These are phyloP conservation scores for Dissophora globulifera DNA, from an alignment of 192 early-diverging fungal species.

Conservation along the genomic window DNA sequence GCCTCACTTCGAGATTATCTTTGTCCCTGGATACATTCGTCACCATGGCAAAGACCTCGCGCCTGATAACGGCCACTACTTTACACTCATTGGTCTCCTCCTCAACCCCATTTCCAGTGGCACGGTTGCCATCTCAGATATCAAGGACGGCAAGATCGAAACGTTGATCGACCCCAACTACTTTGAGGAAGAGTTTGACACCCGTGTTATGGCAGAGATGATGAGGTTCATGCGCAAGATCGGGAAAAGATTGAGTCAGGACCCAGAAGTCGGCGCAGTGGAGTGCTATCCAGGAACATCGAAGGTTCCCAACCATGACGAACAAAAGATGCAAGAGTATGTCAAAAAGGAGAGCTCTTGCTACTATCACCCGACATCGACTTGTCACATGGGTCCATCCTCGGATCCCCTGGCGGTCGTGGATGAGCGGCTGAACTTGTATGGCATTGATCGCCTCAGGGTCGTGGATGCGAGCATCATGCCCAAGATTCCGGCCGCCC, in stretches of 20 bases:
- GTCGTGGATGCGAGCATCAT: conserved; percentile 49
- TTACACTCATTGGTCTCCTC: conserved; percentile 20
- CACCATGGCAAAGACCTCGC: not conserved
- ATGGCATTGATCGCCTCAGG: conserved; percentile 40
- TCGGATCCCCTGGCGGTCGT: conserved; percentile 44
- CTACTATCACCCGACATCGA: conserved; percentile 41
- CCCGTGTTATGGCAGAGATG: conserved; percentile 29
- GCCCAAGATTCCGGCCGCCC: conserved; percentile 37
- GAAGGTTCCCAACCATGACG: conserved; percentile 32
- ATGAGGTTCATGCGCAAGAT: conserved; percentile 22
- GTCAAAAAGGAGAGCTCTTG: conserved; percentile 11
- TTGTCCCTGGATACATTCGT: conserved; percentile 9
- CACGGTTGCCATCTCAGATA: conserved; percentile 28
- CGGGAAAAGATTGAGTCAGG: conserved; percentile 16
- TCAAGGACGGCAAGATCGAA: conserved; percentile 30
- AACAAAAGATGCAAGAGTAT: conserved; percentile 27
- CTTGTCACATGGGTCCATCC: conserved; percentile 39
- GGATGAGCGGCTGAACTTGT: conserved; percentile 31
- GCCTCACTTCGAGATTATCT: conserved; percentile 39
- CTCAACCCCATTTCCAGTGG: conserved; percentile 37
- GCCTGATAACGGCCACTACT: conserved; percentile 21
- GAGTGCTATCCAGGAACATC: conserved; percentile 24
- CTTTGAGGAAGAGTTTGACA: conserved; percentile 36
- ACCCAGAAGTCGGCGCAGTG: conserved; percentile 17
- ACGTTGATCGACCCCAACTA: conserved; percentile 44